Conservation (phyloP, 257 asterid genomes). For the Jacaranda mimosifolia region DNA sequence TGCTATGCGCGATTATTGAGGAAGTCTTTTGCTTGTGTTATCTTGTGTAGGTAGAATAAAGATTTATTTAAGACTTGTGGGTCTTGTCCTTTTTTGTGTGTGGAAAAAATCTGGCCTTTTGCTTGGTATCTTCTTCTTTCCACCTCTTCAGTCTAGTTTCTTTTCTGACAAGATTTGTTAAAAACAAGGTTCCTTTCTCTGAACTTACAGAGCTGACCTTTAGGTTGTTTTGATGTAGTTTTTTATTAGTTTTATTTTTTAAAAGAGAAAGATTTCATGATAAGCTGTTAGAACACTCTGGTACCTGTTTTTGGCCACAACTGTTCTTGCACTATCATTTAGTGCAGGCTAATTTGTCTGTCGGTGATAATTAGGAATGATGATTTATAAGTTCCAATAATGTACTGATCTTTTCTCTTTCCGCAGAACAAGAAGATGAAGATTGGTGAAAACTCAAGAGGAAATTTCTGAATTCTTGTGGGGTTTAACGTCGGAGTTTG, state of each 20-base stretch:
- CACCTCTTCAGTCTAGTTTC: not conserved
- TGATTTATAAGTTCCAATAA: not conserved
- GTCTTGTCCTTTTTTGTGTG: not conserved
- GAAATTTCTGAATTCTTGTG: not conserved
- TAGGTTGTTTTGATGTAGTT: not conserved
- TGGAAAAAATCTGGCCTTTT: not conserved
- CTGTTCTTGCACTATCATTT: not conserved
- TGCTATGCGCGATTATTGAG: not conserved
- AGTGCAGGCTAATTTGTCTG: not conserved
- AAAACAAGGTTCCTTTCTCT: not conserved
- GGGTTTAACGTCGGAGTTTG: not conserved
- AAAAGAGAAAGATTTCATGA: too few species aligned
- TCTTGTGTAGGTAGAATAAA: too few species aligned
- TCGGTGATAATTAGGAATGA: not conserved
- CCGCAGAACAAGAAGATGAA: constrained; percentile 26
- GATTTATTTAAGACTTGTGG: too few species aligned
- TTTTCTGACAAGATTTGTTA: not conserved
- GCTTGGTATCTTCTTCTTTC: not conserved
- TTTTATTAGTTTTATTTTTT: too few species aligned
- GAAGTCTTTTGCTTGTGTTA: not conserved
- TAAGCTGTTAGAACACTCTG: too few species aligned
- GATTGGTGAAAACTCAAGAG: constrained; percentile 9
- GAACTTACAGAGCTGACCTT: not conserved
- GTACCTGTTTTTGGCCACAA: too few species aligned
- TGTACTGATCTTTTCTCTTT: not conserved